Percentiles rank a stretch among this genome's conserved stretches.
Evolutionary conservation across 345 rosid genomes (phyloP).

Genomic region (Clarkia xantiana): DNA sequence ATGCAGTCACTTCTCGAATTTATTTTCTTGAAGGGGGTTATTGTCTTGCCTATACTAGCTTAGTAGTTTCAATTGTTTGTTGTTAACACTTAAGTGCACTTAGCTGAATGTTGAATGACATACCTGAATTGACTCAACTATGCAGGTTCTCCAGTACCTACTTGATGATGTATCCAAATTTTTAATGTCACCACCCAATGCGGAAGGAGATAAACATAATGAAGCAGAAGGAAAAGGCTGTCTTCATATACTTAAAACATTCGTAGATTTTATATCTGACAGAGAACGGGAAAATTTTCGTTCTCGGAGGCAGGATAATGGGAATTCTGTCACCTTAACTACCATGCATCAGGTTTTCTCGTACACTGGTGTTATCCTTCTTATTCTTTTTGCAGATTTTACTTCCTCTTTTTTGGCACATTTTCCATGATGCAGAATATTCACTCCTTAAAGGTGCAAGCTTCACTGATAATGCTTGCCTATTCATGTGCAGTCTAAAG

Average conservation of each 20-base stretch:
- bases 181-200: slow-evolving; percentile 32
- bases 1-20: no score
- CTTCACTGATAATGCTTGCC: slow-evolving; percentile 5
- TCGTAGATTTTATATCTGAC: slow-evolving; percentile 45
- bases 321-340: slow-evolving; percentile 76
- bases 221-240: slow-evolving; percentile 45
- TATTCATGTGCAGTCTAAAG: slow-evolving; percentile 67
- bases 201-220: slow-evolving; percentile 19
- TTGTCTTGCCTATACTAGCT: no score
- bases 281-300: slow-evolving; percentile 67
- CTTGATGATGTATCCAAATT: slow-evolving; percentile 78
- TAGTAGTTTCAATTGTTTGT: no score
- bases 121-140: slow-evolving; percentile 8
- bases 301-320: slow-evolving; percentile 54
- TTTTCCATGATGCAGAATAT: no score
- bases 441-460: background rate
- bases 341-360: slow-evolving; percentile 85
- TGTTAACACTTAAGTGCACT: no score
- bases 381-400: no score
- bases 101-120: background rate
- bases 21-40: no score
- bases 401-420: no score
- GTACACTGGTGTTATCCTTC: background rate
- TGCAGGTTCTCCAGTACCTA: slow-evolving; percentile 78
- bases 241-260: slow-evolving; percentile 30